Evolutionary conservation across 495 filamentous ascomycete species (phyloP).

Genomic region (Tricharina praecox): DNA sequence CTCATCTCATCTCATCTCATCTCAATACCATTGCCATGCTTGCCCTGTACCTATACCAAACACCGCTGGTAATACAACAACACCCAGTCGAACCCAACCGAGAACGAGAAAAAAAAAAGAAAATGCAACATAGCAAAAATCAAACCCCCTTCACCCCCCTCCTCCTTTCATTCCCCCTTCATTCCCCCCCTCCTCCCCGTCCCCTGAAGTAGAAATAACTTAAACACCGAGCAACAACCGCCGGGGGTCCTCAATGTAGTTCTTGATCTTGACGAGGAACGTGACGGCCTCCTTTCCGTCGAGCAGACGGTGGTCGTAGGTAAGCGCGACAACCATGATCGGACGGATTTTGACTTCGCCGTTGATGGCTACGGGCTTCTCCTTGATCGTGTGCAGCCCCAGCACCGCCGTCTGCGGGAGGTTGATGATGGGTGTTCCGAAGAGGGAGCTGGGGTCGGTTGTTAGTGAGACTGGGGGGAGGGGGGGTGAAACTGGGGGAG

Average conservation of each 20-base stretch:
- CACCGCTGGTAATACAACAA: too few relatives aligned
- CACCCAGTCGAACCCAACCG: too few relatives aligned
- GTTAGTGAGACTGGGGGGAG: background rate
- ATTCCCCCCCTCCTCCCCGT: too few relatives aligned
- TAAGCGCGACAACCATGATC: conserved; percentile 98
- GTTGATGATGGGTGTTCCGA: conserved; percentile 99
- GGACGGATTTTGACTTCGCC: conserved; percentile 87
- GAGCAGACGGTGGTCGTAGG: conserved; percentile 88
- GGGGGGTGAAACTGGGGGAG: too few relatives aligned
- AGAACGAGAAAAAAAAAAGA: too few relatives aligned
- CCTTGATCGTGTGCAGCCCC: conserved; percentile 96
- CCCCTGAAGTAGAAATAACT: too few relatives aligned
- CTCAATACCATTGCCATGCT: too few relatives aligned
- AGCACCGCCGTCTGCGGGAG: conserved; percentile 88
- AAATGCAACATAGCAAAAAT: too few relatives aligned
- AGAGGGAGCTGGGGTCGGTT: conserved; percentile 42
- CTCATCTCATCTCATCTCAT: too few relatives aligned
- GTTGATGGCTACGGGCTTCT: conserved; percentile 73
- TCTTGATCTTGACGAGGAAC: conserved; percentile 95
- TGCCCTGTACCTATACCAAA: too few relatives aligned
- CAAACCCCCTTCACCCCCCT: too few relatives aligned
- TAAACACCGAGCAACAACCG: conserved; percentile 58
- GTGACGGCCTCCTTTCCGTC: conserved; percentile 94
- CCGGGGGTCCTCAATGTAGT: conserved; percentile 93
- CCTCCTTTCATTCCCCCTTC: too few relatives aligned